Evolutionary conservation across 345 rosid genomes (phyloP).

Genomic region (Garcia nutans): DNA sequence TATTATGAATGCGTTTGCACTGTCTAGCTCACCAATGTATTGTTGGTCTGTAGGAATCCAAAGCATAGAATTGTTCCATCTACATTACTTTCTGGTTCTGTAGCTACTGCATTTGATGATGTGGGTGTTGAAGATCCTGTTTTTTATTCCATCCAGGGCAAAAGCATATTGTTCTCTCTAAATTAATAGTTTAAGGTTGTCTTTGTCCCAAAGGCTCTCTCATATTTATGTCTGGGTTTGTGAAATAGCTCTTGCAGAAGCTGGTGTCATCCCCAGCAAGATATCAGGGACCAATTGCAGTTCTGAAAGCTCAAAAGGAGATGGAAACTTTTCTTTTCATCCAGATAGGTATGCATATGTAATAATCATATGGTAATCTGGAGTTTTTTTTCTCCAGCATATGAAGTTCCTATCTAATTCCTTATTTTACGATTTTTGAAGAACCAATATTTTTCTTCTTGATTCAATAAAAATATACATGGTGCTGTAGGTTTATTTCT

Average conservation of each 20-base stretch:
- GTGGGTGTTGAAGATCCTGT: slow-evolving; percentile 58
- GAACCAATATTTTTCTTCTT: background rate
- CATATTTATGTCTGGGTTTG: slow-evolving; percentile 21
- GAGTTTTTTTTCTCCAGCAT: background rate
- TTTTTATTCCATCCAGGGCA: slow-evolving; percentile 69
- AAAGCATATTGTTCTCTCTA: slow-evolving; percentile 9
- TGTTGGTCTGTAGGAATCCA: slow-evolving; percentile 51
- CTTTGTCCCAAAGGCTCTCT: background rate
- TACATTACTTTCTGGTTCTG: slow-evolving; percentile 56
- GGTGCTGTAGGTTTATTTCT: slow-evolving; percentile 57
- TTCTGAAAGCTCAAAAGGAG: slow-evolving; percentile 32
- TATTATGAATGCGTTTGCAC: slow-evolving; percentile 15
- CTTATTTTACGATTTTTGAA: background rate
- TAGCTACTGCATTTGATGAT: slow-evolving; percentile 69
- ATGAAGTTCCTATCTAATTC: background rate
- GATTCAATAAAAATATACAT: slow-evolving; percentile 10
- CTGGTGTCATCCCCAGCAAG: slow-evolving; percentile 70
- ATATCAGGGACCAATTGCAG: slow-evolving; percentile 29
- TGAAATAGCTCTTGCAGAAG: slow-evolving; percentile 73
- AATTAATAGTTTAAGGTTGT: slow-evolving; percentile 5
- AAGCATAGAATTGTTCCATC: slow-evolving; percentile 65
- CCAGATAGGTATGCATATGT: slow-evolving; percentile 59
- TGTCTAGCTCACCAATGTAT: slow-evolving; percentile 13
- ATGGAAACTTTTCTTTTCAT: slow-evolving; percentile 32
- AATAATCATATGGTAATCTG: background rate